Percentiles rank a stretch among this genome's conserved stretches.
These are phyloP conservation scores for Ogataea trehaloabstinens DNA, from an alignment of 805 yeast genomes.

Conservation along the genomic window DNA sequence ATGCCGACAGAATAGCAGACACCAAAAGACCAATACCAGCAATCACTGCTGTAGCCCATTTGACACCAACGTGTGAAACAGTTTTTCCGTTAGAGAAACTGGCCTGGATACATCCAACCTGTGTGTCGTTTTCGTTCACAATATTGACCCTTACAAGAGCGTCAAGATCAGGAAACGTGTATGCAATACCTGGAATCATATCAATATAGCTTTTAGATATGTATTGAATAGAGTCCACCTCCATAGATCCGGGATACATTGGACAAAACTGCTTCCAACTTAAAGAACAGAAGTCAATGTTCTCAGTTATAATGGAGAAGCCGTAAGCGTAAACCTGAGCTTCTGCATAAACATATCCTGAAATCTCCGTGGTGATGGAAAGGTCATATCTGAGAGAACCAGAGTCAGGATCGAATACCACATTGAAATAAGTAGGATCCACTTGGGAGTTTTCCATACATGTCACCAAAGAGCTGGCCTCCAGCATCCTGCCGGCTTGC, in stretches of 20 bases:
- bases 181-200: constrained; percentile 81
- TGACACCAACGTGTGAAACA: constrained; percentile 74
- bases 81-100: constrained; percentile 75
- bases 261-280: constrained; percentile 92
- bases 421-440: constrained; percentile 72
- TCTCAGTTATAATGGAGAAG: constrained; percentile 57
- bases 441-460: constrained; percentile 78
- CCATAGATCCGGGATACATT: constrained; percentile 74
- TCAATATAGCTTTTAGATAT: constrained; percentile 47
- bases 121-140: constrained; percentile 34
- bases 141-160: constrained; percentile 64
- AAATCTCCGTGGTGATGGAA: constrained; percentile 65
- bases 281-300: constrained; percentile 60
- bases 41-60: constrained; percentile 91
- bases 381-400: constrained; percentile 65
- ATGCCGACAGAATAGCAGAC: constrained; percentile 78
- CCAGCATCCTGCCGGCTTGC: constrained; percentile 34
- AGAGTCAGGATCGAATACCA: constrained; percentile 71
- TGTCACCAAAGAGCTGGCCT: constrained; percentile 78
- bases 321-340: constrained; percentile 85
- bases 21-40: constrained; percentile 84
- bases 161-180: constrained; percentile 81
- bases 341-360: constrained; percentile 65
- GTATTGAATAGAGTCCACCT: constrained; percentile 68
- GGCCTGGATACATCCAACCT: constrained; percentile 73